phyloP scores from a whole-genome alignment of 1,284 basidiomycete species.

The Athelia sp. region DNA sequence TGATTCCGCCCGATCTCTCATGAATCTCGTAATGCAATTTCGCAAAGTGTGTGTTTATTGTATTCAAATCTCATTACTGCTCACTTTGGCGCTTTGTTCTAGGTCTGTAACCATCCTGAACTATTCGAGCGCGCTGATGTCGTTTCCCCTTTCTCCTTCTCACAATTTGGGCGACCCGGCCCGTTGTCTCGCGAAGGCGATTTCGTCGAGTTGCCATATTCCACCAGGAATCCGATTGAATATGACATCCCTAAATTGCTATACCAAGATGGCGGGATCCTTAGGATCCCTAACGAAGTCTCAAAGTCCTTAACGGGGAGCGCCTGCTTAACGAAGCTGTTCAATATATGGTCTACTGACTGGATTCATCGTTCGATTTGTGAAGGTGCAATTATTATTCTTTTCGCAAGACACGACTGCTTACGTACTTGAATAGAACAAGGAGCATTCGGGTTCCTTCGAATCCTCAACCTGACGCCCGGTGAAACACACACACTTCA shows the following conservation, averaged over 20 bases:
- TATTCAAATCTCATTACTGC: not conserved
- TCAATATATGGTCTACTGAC: constrained; percentile 90
- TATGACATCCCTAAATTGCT: constrained; percentile 74
- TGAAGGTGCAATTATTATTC: constrained; percentile 42
- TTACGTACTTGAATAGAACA: constrained; percentile 24
- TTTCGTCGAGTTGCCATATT: constrained; percentile 77
- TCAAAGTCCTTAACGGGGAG: constrained; percentile 54
- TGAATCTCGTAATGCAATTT: constrained; percentile 99
- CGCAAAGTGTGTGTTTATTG: constrained; percentile 68
- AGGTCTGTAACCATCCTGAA: constrained; percentile 99
- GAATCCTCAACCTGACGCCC: constrained; percentile 59
- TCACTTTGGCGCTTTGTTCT: constrained; percentile 2
- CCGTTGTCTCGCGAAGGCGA: constrained; percentile 85
- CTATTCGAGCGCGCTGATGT: constrained; percentile 98
- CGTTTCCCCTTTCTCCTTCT: constrained; percentile 87
- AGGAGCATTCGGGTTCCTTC: constrained; percentile 74
- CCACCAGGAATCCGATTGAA: constrained; percentile 84
- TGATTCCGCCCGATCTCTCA: constrained; percentile 87
- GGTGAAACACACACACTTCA: constrained; percentile 62
- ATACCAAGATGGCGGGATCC: constrained; percentile 75
- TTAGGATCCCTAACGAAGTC: constrained; percentile 62
- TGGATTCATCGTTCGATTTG: constrained; percentile 74
- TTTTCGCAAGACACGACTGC: not conserved
- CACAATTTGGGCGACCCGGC: constrained; percentile 78
- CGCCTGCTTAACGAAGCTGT: constrained; percentile 63